phyloP scores from a whole-genome alignment of 805 yeast species.

The Myxozyma nipponensis region DNA sequence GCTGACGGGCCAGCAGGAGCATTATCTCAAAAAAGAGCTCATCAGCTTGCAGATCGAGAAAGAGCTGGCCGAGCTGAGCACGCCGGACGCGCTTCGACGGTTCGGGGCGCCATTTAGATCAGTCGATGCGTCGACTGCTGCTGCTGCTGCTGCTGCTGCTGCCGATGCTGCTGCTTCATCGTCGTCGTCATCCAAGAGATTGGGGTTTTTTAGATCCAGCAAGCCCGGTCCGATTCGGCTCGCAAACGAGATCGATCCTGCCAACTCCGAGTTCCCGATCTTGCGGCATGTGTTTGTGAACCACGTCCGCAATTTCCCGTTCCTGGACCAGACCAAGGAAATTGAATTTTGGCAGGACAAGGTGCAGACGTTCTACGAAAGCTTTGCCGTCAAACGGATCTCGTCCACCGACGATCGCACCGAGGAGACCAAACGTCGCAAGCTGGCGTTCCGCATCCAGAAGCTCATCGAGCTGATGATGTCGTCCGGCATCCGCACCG shows the following conservation, averaged over 20 bases:
- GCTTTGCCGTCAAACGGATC: conserved; percentile 67
- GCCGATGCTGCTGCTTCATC: not conserved
- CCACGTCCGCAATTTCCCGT: conserved; percentile 70
- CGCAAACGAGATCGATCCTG: conserved; percentile 21
- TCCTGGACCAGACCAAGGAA: conserved; percentile 50
- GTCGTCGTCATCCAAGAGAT: not conserved
- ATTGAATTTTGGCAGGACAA: conserved; percentile 74
- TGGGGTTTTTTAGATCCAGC: not conserved
- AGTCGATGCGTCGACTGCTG: not conserved
- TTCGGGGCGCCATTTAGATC: conserved; percentile 75
- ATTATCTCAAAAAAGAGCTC: conserved; percentile 79
- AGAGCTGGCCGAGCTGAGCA: conserved; percentile 60
- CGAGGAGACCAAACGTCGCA: conserved; percentile 66
- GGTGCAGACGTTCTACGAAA: conserved; percentile 77
- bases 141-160: not conserved
- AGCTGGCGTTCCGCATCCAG: conserved; percentile 57
- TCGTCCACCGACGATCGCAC: conserved; percentile 72
- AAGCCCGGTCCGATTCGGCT: conserved; percentile 26
- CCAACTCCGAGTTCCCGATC: conserved; percentile 56
- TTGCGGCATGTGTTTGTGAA: conserved; percentile 60
- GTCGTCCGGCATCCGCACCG: conserved; percentile 68
- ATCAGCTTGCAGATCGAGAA: conserved; percentile 55
- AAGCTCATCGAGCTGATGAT: conserved; percentile 62
- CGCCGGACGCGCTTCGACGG: conserved; percentile 57
- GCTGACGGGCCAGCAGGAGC: conserved; percentile 71